Percentiles rank a stretch among this genome's conserved stretches.
Conservation (phyloP, 805 yeast species). For the Isabelozyma gotoi region DNA sequence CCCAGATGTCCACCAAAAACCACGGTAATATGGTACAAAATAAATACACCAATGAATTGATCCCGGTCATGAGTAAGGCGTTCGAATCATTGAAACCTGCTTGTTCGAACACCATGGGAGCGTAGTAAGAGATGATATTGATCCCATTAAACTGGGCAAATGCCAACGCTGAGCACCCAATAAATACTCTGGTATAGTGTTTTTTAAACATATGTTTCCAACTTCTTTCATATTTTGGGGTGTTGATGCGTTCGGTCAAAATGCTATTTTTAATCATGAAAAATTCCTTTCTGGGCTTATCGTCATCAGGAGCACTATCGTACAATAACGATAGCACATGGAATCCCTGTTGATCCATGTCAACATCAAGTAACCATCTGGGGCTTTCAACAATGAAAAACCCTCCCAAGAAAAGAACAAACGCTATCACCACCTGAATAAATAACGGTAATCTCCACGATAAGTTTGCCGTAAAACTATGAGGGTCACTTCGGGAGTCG, state of each 20-base stretch:
- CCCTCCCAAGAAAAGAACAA: conserved; percentile 68
- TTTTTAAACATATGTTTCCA: conserved; percentile 42
- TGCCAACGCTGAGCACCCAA: conserved; percentile 44
- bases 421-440: conserved; percentile 73
- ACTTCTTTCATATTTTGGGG: conserved; percentile 39
- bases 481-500: conserved; percentile 35
- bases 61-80: conserved; percentile 45
- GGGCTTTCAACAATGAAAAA: conserved; percentile 84
- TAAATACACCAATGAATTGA: conserved; percentile 39
- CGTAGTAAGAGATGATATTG: conserved; percentile 57
- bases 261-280: conserved; percentile 47
- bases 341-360: conserved; percentile 59
- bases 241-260: conserved; percentile 32
- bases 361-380: conserved; percentile 84
- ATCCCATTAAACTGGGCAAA: conserved; percentile 55
- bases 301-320: conserved; percentile 27
- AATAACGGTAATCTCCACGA: conserved; percentile 82
- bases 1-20: conserved; percentile 47
- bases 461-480: conserved; percentile 35
- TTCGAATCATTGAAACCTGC: conserved; percentile 44
- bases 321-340: conserved; percentile 25
- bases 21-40: conserved; percentile 44
- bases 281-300: conserved; percentile 42
- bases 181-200: conserved; percentile 32
- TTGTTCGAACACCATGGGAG: conserved; percentile 52